Base-by-base conservation (phyloP, 306 rosid genomes). In the Rubus parviflorus region DNA sequence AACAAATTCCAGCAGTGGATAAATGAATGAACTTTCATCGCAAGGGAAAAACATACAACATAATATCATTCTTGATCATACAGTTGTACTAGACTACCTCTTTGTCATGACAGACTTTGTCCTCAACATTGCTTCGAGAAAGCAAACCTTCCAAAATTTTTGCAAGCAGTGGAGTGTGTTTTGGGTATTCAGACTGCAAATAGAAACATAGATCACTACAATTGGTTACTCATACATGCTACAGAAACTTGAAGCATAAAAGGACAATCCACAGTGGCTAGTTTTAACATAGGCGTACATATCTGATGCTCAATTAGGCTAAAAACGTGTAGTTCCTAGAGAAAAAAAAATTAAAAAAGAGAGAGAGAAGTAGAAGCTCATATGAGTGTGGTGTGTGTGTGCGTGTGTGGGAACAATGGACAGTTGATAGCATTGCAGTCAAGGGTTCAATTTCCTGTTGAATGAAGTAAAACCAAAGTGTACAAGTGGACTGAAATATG, bases 111-210 rank as follows among this genome's bases (percentile, higher is more conserved):
- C 20, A 45, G 78, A 82, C 80, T 85, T 83, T 88, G 76, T 89
- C 97, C 85, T 82, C 83, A 51, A 81, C 70, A 75, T 88, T 86
- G 80, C 61, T 81, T 76, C 79, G 86, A 83, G 93, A 89, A 88
- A 92, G 73, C 64, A 95, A 68, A 73, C 91, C 92, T 81, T 95
- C 96, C 97, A 95, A 89, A 77, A 90, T 82, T 82, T 87, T 92
- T 53, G 93, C 91, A 83, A 92, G 92, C 84, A 95, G 85, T 40
- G 93, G 91, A 66, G 98, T 92, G 89, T 95, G 77, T 45, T 85
- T 80, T 75, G 98, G 93, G 83, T 95, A 92, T 85, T 95, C 98
- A 22, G 83, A 87, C 98, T 95, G 95, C 85, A 88, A 84, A 20
- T 53, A 64, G 42, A 68, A 84, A 69, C 47, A 83, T 4, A 58